Evolutionary conservation across 257 asterid genomes (phyloP).

Genomic region (Sherardia arvensis): DNA sequence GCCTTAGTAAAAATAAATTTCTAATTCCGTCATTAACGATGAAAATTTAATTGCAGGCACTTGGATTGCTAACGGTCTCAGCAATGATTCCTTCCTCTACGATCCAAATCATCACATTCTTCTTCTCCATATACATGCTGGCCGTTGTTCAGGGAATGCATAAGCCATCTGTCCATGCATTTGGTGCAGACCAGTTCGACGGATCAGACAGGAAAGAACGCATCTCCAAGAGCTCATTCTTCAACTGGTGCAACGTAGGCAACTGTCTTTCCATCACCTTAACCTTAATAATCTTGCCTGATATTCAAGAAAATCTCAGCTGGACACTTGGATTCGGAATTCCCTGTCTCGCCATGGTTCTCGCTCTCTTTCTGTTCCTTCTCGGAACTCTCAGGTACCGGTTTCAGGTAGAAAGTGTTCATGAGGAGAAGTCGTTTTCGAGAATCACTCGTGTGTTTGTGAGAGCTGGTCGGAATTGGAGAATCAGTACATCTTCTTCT

Average conservation of each 20-base stretch:
- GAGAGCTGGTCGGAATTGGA: conserved; percentile 8
- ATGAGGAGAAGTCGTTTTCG: not conserved
- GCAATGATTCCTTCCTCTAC: not conserved
- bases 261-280: not conserved
- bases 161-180: conserved; percentile 20
- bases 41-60: conserved; percentile 4
- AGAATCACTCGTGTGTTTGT: conserved; percentile 14
- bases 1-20: too few relatives aligned
- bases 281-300: not conserved
- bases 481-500: not conserved
- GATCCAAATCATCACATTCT: conserved; percentile 4
- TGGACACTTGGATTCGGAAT: conserved; percentile 5
- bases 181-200: conserved; percentile 21
- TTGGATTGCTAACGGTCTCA: conserved; percentile 8
- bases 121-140: conserved; percentile 13
- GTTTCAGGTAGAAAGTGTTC: not conserved
- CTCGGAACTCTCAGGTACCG: conserved; percentile 13
- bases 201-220: conserved; percentile 12
- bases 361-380: conserved; percentile 9
- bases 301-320: conserved; percentile 11
- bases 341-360: conserved; percentile 10
- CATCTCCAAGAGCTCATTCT: conserved; percentile 16
- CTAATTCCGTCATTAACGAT: too few relatives aligned
- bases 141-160: conserved; percentile 14
- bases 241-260: conserved; percentile 19